These are phyloP conservation scores for Capsicum rhomboideum DNA, from an alignment of 257 asterid species.

Conservation along the genomic window DNA sequence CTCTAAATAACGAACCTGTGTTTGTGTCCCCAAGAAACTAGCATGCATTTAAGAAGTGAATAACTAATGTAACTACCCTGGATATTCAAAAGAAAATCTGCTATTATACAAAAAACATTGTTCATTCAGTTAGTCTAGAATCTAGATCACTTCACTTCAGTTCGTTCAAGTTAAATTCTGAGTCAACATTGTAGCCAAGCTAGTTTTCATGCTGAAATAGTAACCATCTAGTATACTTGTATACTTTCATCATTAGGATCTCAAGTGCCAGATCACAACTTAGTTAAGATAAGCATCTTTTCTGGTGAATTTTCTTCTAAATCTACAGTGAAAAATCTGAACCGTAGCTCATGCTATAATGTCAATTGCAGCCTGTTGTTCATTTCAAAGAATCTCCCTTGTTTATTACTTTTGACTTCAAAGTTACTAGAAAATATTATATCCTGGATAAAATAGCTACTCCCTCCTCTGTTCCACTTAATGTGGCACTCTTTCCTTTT, in stretches of 20 bases:
- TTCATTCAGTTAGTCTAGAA: background rate
- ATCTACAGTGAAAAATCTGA: background rate
- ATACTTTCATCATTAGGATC: background rate
- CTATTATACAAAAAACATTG: background rate
- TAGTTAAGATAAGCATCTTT: background rate
- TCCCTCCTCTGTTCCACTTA: background rate
- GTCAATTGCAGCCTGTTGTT: background rate
- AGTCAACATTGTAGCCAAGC: background rate
- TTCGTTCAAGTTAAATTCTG: background rate
- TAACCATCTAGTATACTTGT: background rate
- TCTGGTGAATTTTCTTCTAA: background rate
- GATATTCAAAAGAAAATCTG: background rate
- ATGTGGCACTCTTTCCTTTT: background rate
- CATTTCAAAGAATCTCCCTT: background rate
- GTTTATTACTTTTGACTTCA: background rate
- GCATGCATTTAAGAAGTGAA: background rate
- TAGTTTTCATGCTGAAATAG: background rate
- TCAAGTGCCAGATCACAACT: background rate
- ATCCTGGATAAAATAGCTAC: background rate
- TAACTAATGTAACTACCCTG: background rate
- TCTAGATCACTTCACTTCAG: background rate
- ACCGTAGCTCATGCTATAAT: background rate
- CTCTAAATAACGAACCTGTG: background rate
- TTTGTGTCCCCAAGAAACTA: background rate
- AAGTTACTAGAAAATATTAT: background rate